Evolutionary conservation across 352 stramenopile species (phyloP), one percentile per base, ranked within the genome.

Genomic region (Aphanomyces stellatus): DNA sequence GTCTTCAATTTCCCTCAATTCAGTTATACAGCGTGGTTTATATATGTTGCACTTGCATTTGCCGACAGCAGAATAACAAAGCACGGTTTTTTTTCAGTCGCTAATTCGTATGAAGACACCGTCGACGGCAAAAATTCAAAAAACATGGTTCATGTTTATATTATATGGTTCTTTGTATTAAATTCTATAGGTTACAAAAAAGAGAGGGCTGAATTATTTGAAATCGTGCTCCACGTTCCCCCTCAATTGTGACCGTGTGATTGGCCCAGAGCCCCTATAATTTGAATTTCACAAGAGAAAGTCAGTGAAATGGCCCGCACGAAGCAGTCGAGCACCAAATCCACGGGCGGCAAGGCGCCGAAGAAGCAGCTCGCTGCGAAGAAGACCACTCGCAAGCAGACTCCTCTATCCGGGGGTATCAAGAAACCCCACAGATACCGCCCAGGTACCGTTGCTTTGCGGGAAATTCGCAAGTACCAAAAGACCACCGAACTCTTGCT

Each of bases 261-360:
- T 57, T 57, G 49, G 49, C 25, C 30, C 25, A 37, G 7, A 40
- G 49, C 4, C 11, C 22, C 6, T 2, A 30, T 8, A 7, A 27
- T 57, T 57, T 22, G 30, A 57, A 57, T 57, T 57, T 35, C 49
- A 33, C 42, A n/a, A n/a, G 25, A 57, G 30, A 57, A 33, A 57
- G 49, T 57, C 49, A 57, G 49, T 57, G 22, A 24, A 28, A 96
- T 98, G 90, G 93, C 95, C 57, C 89, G 94, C 82, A 98, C 94
- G 72, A 98, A 98, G 81, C 92, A 98, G 77, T 98, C 91, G 46
- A 91, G 92, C 24, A 88, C 92, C 74, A 98, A 98, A 77, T 97
- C 90, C 51, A 87, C 93, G 43, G 91, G 91, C 56, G 91, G 91
- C 74, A 97, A 97, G 80, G 91, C 90, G 13, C 91, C 91, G 24